These are phyloP conservation scores for Aulographum hederae DNA, from an alignment of 2,329 filamentous ascomycete species.

Conservation along the genomic window DNA sequence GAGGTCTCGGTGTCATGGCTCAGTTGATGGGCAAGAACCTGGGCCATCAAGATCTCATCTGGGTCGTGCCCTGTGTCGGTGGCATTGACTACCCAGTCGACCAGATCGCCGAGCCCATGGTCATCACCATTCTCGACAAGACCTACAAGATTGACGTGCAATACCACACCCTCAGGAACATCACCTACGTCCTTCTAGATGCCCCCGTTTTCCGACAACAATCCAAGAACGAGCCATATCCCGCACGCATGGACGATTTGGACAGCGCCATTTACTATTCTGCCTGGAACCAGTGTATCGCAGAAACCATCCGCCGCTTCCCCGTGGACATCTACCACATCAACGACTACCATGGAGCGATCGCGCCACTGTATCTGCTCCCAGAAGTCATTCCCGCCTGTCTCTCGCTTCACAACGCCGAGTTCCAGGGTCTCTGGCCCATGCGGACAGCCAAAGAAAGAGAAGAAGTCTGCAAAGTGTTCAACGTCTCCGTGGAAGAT, in stretches of 20 bases:
- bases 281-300: conserved; percentile 53
- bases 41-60: conserved; percentile 45
- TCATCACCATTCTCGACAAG: conserved; percentile 40
- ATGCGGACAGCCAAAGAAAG: conserved; percentile 43
- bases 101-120: conserved; percentile 39
- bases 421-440: conserved; percentile 52
- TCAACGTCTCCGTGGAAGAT: conserved; percentile 38
- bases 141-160: conserved; percentile 44
- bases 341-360: conserved; percentile 46
- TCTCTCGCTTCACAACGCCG: conserved; percentile 49
- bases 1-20: conserved; percentile 52
- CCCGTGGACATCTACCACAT: conserved; percentile 46
- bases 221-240: conserved; percentile 43
- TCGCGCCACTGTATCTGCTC: conserved; percentile 46
- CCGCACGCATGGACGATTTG: conserved; percentile 50
- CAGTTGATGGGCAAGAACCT: conserved; percentile 50
- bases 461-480: conserved; percentile 45
- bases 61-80: conserved; percentile 33
- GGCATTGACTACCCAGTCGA: conserved; percentile 46
- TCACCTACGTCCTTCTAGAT: conserved; percentile 50
- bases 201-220: conserved; percentile 48
- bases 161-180: conserved; percentile 44
- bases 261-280: conserved; percentile 51
- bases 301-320: conserved; percentile 43
- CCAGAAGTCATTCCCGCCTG: conserved; percentile 43